Evolutionary conservation across 2,329 filamentous ascomycete species (phyloP).

Genomic region (Aspergillus sp.): DNA sequence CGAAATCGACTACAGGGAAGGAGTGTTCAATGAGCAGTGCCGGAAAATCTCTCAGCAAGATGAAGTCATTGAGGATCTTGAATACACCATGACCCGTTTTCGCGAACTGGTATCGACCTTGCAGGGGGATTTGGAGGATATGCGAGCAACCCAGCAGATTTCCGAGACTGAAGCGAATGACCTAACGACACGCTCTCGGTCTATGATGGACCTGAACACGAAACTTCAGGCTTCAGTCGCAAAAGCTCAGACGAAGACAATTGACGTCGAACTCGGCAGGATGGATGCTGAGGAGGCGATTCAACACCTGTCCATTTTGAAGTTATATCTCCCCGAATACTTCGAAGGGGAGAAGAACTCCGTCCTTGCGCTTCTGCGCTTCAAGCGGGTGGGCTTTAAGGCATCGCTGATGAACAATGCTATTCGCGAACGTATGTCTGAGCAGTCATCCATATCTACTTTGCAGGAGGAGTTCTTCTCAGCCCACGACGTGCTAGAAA

Average conservation of each 20-base stretch:
- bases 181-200: slow-evolving; percentile 74
- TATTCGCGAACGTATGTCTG: slow-evolving; percentile 66
- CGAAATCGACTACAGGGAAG: slow-evolving; percentile 82
- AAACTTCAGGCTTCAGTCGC: slow-evolving; percentile 83
- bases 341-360: slow-evolving; percentile 75
- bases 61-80: slow-evolving; percentile 71
- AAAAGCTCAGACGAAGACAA: slow-evolving; percentile 88
- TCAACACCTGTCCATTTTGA: slow-evolving; percentile 80
- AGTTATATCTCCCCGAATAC: slow-evolving; percentile 76
- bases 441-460: slow-evolving; percentile 56
- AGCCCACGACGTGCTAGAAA: slow-evolving; percentile 72
- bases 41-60: slow-evolving; percentile 68
- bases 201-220: slow-evolving; percentile 94
- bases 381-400: slow-evolving; percentile 84
- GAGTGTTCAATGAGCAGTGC: slow-evolving; percentile 70
- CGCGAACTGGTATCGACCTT: slow-evolving; percentile 77
- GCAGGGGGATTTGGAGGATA: slow-evolving; percentile 80
- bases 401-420: slow-evolving; percentile 67
- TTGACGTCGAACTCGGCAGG: slow-evolving; percentile 77
- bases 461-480: slow-evolving; percentile 66
- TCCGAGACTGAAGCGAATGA: slow-evolving; percentile 90
- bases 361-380: slow-evolving; percentile 76
- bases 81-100: slow-evolving; percentile 83
- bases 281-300: slow-evolving; percentile 82
- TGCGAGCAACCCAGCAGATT: slow-evolving; percentile 82